phyloP scores from a whole-genome alignment of 148 eudicot species.

The Nyssa sinensis region DNA sequence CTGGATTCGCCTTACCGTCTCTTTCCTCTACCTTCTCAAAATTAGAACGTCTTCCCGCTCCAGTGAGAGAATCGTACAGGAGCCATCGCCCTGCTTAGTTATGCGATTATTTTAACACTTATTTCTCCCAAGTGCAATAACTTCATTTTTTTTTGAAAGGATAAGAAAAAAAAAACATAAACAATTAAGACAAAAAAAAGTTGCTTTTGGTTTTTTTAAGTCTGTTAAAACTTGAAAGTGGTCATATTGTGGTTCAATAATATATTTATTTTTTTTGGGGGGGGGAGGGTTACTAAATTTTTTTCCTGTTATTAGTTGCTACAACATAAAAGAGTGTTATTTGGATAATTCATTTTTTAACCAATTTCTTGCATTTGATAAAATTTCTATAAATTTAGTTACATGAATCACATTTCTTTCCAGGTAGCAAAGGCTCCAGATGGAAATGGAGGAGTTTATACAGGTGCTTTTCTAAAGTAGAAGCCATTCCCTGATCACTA shows the following conservation, averaged over 20 bases:
- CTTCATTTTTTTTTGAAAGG: constrained; percentile 7
- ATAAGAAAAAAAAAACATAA: not conserved
- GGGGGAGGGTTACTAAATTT: too few relatives aligned
- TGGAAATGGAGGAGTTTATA: constrained; percentile 98
- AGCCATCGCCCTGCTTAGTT: too few relatives aligned
- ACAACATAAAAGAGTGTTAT: not conserved
- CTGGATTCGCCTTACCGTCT: too few relatives aligned
- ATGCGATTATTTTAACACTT: too few relatives aligned
- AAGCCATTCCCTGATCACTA: not conserved
- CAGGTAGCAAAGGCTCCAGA: constrained; percentile 98
- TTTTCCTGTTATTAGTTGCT: not conserved
- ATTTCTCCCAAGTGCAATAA: too few relatives aligned
- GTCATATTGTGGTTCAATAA: not conserved
- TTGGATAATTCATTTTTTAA: not conserved
- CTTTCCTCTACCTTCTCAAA: too few relatives aligned
- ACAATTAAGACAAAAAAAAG: constrained; percentile 1
- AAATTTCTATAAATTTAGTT: not conserved
- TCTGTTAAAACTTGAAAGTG: not conserved
- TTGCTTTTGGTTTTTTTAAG: not conserved
- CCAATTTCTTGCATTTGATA: not conserved
- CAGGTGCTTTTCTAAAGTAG: constrained; percentile 47
- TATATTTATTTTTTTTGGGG: too few relatives aligned
- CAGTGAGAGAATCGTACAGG: too few relatives aligned
- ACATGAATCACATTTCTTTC: constrained; percentile 19
- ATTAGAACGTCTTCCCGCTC: too few relatives aligned